Percentiles rank a stretch among this genome's conserved stretches.
phyloP scores from a whole-genome alignment of 768 basidiomycete species.

The Amanita jacksonii region DNA sequence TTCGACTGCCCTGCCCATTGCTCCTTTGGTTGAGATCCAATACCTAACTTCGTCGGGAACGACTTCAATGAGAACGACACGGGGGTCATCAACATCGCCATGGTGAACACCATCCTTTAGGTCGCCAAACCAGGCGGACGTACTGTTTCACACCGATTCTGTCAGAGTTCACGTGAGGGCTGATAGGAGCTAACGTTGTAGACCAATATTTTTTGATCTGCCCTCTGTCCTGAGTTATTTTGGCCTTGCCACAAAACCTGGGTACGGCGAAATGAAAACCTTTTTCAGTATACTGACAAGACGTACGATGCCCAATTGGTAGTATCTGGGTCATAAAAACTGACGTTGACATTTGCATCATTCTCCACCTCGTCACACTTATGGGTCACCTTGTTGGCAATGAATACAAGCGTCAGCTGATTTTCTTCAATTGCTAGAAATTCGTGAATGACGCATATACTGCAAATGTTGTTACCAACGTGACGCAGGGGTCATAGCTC shows the following conservation, averaged over 20 bases:
- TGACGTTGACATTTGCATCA: slow-evolving; percentile 72
- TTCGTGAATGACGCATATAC: background rate
- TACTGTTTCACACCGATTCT: slow-evolving; percentile 25
- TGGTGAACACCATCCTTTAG: slow-evolving; percentile 78
- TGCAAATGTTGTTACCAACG: slow-evolving; percentile 30
- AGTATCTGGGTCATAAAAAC: slow-evolving; percentile 57
- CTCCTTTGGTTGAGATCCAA: slow-evolving; percentile 59
- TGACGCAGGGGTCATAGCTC: slow-evolving; percentile 70
- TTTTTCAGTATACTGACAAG: background rate
- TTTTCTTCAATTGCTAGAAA: slow-evolving; percentile 12
- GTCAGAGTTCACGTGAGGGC: background rate
- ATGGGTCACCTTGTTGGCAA: slow-evolving; percentile 62
- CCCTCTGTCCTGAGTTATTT: slow-evolving; percentile 49
- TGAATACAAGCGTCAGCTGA: slow-evolving; percentile 52
- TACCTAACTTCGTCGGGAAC: slow-evolving; percentile 75
- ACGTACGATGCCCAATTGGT: slow-evolving; percentile 68
- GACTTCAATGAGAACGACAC: slow-evolving; percentile 72
- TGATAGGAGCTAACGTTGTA: slow-evolving; percentile 28
- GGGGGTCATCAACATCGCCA: slow-evolving; percentile 72
- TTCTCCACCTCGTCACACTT: slow-evolving; percentile 74
- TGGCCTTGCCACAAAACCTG: slow-evolving; percentile 67
- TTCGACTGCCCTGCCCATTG: slow-evolving; percentile 49
- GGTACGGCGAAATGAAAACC: slow-evolving; percentile 1
- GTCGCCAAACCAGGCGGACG: slow-evolving; percentile 78
- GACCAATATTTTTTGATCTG: slow-evolving; percentile 60